phyloP scores from a whole-genome alignment of 305 asterid species.

The Nicotiana rustica region DNA sequence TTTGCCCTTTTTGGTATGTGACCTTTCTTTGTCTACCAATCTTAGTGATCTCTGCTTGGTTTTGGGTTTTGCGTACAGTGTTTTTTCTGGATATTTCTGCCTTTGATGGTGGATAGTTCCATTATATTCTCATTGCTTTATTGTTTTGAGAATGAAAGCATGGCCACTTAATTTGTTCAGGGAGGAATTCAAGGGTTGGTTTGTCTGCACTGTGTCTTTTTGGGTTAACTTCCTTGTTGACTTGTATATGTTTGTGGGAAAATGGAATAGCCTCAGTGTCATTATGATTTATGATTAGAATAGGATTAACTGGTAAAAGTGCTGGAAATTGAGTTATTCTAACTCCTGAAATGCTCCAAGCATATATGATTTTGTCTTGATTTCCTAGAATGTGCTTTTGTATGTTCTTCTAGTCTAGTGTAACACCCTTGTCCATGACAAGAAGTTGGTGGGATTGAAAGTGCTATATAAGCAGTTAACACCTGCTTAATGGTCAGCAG shows the following conservation, averaged over 20 bases:
- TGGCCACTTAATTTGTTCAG: neutral
- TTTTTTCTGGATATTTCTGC: neutral
- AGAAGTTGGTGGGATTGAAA: neutral
- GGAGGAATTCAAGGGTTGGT: neutral
- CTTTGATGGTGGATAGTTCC: neutral
- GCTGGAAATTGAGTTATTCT: slow-evolving; percentile 1
- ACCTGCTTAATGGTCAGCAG: neutral
- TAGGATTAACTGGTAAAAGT: neutral
- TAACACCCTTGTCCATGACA: neutral
- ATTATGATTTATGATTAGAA: neutral
- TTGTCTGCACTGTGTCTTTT: neutral
- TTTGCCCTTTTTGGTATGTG: neutral
- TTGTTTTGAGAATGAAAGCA: neutral
- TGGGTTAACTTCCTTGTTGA: slow-evolving; percentile 10
- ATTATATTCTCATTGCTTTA: neutral
- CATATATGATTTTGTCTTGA: slow-evolving; percentile 14
- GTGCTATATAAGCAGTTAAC: slow-evolving; percentile 3
- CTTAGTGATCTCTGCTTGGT: neutral
- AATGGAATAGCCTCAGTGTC: neutral
- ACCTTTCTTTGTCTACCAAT: neutral
- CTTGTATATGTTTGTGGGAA: neutral
- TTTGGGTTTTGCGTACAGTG: neutral
- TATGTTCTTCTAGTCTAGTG: neutral
- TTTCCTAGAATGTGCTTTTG: slow-evolving; percentile 11
- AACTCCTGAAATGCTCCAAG: slow-evolving; percentile 4